Evolutionary conservation across 2,329 filamentous ascomycete genomes (phyloP).

Genomic region (Aaosphaeria pasadenensis): DNA sequence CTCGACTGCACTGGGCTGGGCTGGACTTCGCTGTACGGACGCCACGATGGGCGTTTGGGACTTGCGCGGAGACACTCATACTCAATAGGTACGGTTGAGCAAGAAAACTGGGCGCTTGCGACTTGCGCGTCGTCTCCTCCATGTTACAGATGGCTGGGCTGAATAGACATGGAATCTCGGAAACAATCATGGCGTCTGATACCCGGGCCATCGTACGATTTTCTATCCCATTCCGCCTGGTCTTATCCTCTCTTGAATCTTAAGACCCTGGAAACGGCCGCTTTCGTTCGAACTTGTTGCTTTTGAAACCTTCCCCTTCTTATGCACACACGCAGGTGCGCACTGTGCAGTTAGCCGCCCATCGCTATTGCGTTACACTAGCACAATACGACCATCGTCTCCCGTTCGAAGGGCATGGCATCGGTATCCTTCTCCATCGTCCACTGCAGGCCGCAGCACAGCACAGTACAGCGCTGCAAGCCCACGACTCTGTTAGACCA

Average conservation of each 20-base stretch:
- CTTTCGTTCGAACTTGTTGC: slow-evolving; percentile 1
- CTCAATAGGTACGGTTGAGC: no score
- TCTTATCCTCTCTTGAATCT: background rate
- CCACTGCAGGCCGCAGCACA: no score
- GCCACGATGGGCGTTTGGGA: no score
- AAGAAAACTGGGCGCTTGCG: no score
- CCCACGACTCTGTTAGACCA: no score
- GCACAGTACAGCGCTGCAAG: no score
- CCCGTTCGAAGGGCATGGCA: no score
- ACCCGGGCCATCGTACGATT: slow-evolving; percentile 18
- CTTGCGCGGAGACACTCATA: no score
- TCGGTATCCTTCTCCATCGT: no score
- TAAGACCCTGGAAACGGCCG: slow-evolving; percentile 1
- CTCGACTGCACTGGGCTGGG: no score
- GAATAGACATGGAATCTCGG: slow-evolving; percentile 16
- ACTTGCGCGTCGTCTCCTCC: no score
- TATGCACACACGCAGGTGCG: slow-evolving; percentile 1
- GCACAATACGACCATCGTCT: background rate
- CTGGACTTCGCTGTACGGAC: no score
- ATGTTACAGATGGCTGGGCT: slow-evolving; percentile 10
- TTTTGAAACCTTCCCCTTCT: slow-evolving; percentile 11
- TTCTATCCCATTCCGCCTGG: background rate
- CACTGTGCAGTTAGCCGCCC: slow-evolving; percentile 10
- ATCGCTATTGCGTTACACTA: slow-evolving; percentile 2
- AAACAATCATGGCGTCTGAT: slow-evolving; percentile 10